Evolutionary conservation across 202 grass and related monocot genomes (phyloP).

Genomic region (Miscanthus sacchariflorus): DNA sequence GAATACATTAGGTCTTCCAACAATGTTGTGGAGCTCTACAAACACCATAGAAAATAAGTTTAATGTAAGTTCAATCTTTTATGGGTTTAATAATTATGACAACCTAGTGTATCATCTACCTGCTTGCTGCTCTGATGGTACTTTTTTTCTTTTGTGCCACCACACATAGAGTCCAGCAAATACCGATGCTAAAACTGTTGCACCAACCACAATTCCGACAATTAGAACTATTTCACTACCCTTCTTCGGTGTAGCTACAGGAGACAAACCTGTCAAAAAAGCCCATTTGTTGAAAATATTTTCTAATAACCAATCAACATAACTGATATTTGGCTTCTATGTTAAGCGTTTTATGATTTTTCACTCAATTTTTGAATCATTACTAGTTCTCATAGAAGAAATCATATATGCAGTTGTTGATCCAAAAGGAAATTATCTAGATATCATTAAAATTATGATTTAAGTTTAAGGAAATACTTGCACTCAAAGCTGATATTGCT

Average conservation of each 20-base stretch:
- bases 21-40: slow-evolving; percentile 62
- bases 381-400: not conserved
- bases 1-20: slow-evolving; percentile 66
- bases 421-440: not conserved
- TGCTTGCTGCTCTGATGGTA: slow-evolving; percentile 51
- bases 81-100: too few species aligned
- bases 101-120: slow-evolving; percentile 39
- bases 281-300: too few species aligned
- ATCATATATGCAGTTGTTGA: not conserved
- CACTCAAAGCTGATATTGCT: slow-evolving; percentile 79
- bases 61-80: too few species aligned
- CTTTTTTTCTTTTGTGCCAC: slow-evolving; percentile 52
- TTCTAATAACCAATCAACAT: too few species aligned
- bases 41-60: not conserved
- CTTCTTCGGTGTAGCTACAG: not conserved
- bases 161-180: slow-evolving; percentile 47
- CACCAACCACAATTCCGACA: slow-evolving; percentile 58
- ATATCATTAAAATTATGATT: not conserved
- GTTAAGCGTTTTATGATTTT: not conserved
- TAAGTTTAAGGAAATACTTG: slow-evolving; percentile 49
- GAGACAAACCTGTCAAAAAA: too few species aligned
- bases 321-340: not conserved
- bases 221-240: slow-evolving; percentile 56
- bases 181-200: slow-evolving; percentile 49
- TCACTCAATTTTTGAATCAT: too few species aligned